phyloP scores from a whole-genome alignment of 1,139 yeast genomes.

The Hemisphaericaspora xylofermentans region DNA sequence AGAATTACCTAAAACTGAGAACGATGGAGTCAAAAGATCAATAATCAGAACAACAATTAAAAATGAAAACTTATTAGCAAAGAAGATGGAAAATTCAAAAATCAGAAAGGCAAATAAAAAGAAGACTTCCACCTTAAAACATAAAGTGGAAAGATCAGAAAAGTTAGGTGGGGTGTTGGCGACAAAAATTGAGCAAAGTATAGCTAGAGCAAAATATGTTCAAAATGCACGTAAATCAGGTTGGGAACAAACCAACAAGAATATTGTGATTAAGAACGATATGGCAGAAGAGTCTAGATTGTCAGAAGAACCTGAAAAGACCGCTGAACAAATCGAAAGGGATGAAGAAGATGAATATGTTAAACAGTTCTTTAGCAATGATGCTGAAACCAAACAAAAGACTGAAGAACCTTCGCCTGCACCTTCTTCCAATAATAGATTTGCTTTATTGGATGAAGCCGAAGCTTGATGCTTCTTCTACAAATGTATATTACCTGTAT shows the following conservation, averaged over 20 bases:
- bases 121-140: constrained; percentile 36
- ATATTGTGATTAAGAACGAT: constrained; percentile 33
- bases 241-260: constrained; percentile 67
- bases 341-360: constrained; percentile 41
- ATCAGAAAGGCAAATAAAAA: constrained; percentile 32
- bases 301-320: constrained; percentile 8
- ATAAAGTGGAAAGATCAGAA: constrained; percentile 46
- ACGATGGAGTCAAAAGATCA: constrained; percentile 58
- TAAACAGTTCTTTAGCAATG: constrained; percentile 32
- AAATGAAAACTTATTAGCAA: constrained; percentile 60
- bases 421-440: constrained; percentile 34
- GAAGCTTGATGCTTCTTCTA: constrained; percentile 36
- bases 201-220: constrained; percentile 60
- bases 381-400: constrained; percentile 17
- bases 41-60: constrained; percentile 68
- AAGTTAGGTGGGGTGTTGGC: constrained; percentile 56
- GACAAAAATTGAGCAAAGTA: constrained; percentile 63
- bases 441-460: constrained; percentile 49
- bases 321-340: constrained; percentile 22
- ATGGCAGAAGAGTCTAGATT: constrained; percentile 8
- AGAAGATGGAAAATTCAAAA: constrained; percentile 50
- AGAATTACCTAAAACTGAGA: constrained; percentile 55
- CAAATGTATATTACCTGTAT: background rate
- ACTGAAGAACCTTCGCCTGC: constrained; percentile 7
- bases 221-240: constrained; percentile 64